Percentiles rank a stretch among this genome's conserved stretches.
phyloP scores from a whole-genome alignment of 352 stramenopile genomes.

The Pseudoperonospora humuli region DNA sequence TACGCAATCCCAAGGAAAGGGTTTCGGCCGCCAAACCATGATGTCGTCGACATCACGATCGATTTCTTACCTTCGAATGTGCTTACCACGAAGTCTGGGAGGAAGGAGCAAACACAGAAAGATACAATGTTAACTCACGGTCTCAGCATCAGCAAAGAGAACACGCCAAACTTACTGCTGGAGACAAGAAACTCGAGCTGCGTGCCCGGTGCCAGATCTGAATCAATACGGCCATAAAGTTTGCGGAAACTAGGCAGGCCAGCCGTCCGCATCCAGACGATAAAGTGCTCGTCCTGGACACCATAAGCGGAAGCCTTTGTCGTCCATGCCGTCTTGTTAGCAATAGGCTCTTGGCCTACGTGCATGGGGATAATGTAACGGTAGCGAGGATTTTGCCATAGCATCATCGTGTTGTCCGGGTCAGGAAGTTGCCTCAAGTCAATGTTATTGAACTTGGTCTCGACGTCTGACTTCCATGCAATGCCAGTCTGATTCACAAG shows the following conservation, averaged over 20 bases:
- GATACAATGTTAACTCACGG: slow-evolving; percentile 1
- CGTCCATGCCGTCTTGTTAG: slow-evolving; percentile 81
- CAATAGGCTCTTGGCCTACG: slow-evolving; percentile 36
- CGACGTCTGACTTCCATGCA: slow-evolving; percentile 93
- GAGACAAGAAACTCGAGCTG: slow-evolving; percentile 90
- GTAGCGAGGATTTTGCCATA: slow-evolving; percentile 82
- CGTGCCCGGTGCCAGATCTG: slow-evolving; percentile 83
- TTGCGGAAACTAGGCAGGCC: slow-evolving; percentile 98
- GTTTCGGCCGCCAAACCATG: slow-evolving; percentile 96
- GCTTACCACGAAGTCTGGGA: slow-evolving; percentile 92
- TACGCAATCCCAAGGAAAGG: slow-evolving; percentile 94
- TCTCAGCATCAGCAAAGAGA: slow-evolving; percentile 1
- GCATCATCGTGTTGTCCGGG: slow-evolving; percentile 44
- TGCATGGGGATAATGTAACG: slow-evolving; percentile 76
- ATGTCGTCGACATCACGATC: slow-evolving; percentile 94
- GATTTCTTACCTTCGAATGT: slow-evolving; percentile 94
- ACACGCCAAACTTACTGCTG: slow-evolving; percentile 55
- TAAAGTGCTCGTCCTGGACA: slow-evolving; percentile 99
- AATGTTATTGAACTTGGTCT: slow-evolving; percentile 96
- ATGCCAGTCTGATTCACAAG: slow-evolving; percentile 93
- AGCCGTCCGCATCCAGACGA: slow-evolving; percentile 99
- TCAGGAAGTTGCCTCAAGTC: slow-evolving; percentile 26
- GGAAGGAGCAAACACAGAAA: slow-evolving; percentile 5
- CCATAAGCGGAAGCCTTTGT: slow-evolving; percentile 55
- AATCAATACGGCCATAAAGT: slow-evolving; percentile 98